Evolutionary conservation across 225 moss, liverwort and hornwort species (phyloP), one percentile per base, ranked within the genome.

Genomic region (Climacium dendroides): DNA sequence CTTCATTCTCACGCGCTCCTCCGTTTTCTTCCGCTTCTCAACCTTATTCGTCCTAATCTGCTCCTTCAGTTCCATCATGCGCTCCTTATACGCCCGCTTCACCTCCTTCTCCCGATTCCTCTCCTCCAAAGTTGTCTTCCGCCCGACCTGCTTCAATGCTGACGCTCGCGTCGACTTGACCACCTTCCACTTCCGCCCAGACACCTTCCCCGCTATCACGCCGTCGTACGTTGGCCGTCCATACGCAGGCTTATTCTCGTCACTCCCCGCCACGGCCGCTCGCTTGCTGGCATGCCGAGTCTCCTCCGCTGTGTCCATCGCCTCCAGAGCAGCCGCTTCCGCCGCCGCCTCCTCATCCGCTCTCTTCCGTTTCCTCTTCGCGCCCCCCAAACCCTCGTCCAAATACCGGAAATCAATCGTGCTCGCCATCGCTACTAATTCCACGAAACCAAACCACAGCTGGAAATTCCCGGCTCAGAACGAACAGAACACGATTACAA

Each of bases 361-460:
- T 79, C 93, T 91, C 89, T 95, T 95, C 24, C 95, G 91, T 63
- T 98, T 98, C 89, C 97, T 93, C 90, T 95, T 90, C 26, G 96
- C 96, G 19, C 98, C 99, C 15, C 99, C 99, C 60, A 99, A 87
- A 43, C 99, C 99, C 87, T 99, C 99, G 86, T 99, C 97, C 86
- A 99, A 86, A 90, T 92, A 90, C 62, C 99, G 97, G 87, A 99
- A 99, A 87, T 99, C 99, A 43, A 99, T 94, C 79, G 91, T 89
- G 75, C 80, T 92, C 79, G 90, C 91, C 94, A 94, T 94, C 17
- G 85, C 88, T 55, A 47, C 73, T 64, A 82, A 71, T 54, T 15
- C 8, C 78, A 8, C 87, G 5, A 48, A 75, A 67, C 29, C 47
- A 3, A 11, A 54, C 73, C 63, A 61, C 16, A 77, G 50, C 55